Base-by-base conservation (phyloP, 2,329 filamentous ascomycete species). In the Zymoseptoria pseudotritici region DNA sequence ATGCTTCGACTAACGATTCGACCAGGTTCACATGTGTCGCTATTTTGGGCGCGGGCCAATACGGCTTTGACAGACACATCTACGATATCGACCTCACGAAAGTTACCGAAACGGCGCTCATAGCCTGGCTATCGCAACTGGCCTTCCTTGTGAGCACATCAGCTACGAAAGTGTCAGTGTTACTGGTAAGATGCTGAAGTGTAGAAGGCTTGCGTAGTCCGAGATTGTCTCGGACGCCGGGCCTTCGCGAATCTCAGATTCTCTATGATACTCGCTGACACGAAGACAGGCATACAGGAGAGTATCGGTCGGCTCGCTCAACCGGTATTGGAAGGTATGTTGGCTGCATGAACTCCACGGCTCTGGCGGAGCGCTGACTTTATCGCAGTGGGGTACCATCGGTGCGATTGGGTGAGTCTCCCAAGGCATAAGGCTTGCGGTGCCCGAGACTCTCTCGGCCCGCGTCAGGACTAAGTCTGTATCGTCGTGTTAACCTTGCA, bases 131-230 rank as follows among this genome's bases (percentile, higher is more conserved):
- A 11, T 70, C 67, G 36, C 69, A 75, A 62, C 60, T 68, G 13
- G 61, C 69, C 1, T 75, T 73, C 56, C 56, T 74, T 11, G 17
- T 72, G 21, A 70, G 67, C 55, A 70, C 66, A 7, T 69, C 68
- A 21, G 66, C 68, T 29, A 72, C 69, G 46, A 76, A 76, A 58
- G 65, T 74, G 17, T 75, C 73, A 0, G 69, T 75, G 1, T 66
- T 76, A 4, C 61, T 70, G 22, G 22, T 24, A 24, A 24, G 22
- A 24, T 4, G 22, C 22, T 24, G 22, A 24, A 4, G 6, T 24
- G n/a, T 24, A 24, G 22, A 24, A 24, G 22, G 22, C 22, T 4
- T 24, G 77, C 1, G 70, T 79, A 24, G 4, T 24, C 4, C 22
- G 22, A 24, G 22, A 24, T 24, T 4, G 3, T 24, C 22, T 24